Evolutionary conservation across 2,329 filamentous ascomycete genomes (phyloP).

Genomic region (Epichloe gansuensis): DNA sequence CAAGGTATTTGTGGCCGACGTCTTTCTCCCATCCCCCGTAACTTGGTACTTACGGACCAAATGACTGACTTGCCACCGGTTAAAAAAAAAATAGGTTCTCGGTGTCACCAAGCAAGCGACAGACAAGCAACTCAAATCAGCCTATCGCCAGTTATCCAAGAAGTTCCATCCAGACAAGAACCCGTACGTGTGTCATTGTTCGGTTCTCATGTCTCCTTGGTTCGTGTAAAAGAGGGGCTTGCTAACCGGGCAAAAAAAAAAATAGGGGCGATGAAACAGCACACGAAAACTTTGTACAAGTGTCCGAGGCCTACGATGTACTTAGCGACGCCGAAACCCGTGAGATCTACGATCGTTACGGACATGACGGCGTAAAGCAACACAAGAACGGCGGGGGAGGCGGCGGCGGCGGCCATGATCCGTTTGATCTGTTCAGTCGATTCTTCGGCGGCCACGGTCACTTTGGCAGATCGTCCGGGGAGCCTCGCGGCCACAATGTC

Average conservation of each 20-base stretch:
- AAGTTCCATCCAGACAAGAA: conserved; percentile 98
- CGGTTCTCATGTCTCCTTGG: too few relatives aligned
- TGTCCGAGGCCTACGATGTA: conserved; percentile 91
- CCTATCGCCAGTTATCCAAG: conserved; percentile 84
- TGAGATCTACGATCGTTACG: conserved; percentile 86
- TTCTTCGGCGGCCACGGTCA: conserved; percentile 92
- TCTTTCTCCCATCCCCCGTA: too few relatives aligned
- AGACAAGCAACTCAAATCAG: conserved; percentile 83
- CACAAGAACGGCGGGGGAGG: conserved; percentile 52
- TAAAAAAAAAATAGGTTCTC: conserved; percentile 44
- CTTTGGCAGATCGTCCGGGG: conserved; percentile 56
- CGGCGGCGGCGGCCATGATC: conserved; percentile 54
- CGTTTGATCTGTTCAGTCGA: conserved; percentile 89
- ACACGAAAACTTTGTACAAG: conserved; percentile 81
- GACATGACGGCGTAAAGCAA: conserved; percentile 80
- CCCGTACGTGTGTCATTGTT: conserved; percentile 46
- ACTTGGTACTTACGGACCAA: not conserved
- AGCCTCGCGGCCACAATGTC: conserved; percentile 76
- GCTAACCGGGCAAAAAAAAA: not conserved
- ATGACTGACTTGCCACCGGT: not conserved
- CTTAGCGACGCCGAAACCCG: conserved; percentile 69
- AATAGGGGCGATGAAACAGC: conserved; percentile 62
- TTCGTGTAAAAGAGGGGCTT: not conserved
- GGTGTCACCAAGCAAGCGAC: conserved; percentile 67
- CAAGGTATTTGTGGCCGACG: conserved; percentile 38